Evolutionary conservation across 192 early-diverging fungal genomes (phyloP).

Genomic region (Ambispora gerdemannii): DNA sequence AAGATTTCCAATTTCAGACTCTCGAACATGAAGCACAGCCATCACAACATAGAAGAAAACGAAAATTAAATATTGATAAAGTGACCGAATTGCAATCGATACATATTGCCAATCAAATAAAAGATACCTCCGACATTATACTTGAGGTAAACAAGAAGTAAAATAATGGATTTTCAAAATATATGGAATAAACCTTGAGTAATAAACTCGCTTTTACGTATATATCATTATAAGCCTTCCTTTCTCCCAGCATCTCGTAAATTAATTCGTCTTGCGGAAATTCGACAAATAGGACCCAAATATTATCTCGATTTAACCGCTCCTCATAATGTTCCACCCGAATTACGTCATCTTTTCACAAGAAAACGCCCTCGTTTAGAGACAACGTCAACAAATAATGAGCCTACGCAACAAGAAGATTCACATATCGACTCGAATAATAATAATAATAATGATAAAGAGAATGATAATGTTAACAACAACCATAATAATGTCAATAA

Average conservation of each 20-base stretch:
- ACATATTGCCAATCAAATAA: conserved; percentile 47
- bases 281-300: conserved; percentile 35
- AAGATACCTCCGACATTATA: conserved; percentile 57
- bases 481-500: too few relatives aligned
- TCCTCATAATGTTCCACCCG: conserved; percentile 30
- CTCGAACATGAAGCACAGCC: conserved; percentile 20
- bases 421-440: not conserved
- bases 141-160: too few relatives aligned
- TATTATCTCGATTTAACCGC: conserved; percentile 40
- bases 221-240: too few relatives aligned
- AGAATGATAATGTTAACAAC: not conserved
- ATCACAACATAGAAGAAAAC: conserved; percentile 41
- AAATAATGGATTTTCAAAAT: too few relatives aligned
- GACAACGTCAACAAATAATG: not conserved
- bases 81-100: conserved; percentile 64
- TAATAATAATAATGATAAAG: not conserved
- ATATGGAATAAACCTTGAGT: too few relatives aligned
- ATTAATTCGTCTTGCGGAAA: conserved; percentile 40
- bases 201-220: too few relatives aligned
- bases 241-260: conserved; percentile 45
- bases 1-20: not conserved
- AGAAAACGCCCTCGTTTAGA: conserved; percentile 31
- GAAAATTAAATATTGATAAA: conserved; percentile 63
- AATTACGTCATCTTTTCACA: conserved; percentile 38
- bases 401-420: not conserved